phyloP scores from a whole-genome alignment of 2,329 filamentous ascomycete genomes.

The Aspergillus fructus region DNA sequence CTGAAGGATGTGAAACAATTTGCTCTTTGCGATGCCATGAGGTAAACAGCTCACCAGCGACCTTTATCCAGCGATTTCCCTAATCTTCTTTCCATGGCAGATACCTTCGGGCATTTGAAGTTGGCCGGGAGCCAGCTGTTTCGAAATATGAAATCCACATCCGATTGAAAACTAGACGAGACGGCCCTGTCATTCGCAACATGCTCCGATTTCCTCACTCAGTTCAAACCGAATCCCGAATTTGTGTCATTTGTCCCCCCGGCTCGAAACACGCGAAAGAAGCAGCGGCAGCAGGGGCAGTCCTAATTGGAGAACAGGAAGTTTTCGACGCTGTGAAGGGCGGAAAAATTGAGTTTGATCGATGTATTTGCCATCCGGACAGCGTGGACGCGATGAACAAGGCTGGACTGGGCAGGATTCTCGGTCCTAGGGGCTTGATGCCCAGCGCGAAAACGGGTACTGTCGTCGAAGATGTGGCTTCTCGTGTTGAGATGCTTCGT shows the following conservation, averaged over 20 bases:
- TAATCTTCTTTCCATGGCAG: slow-evolving; percentile 46
- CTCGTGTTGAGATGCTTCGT: slow-evolving; percentile 76
- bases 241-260: slow-evolving; percentile 89
- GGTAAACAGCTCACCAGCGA: slow-evolving; percentile 45
- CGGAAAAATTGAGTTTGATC: slow-evolving; percentile 82
- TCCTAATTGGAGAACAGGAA: slow-evolving; percentile 79
- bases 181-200: slow-evolving; percentile 82
- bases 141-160: slow-evolving; percentile 89
- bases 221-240: slow-evolving; percentile 81
- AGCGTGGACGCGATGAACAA: slow-evolving; percentile 77
- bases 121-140: slow-evolving; percentile 70
- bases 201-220: slow-evolving; percentile 85
- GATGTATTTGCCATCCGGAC: slow-evolving; percentile 79
- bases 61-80: slow-evolving; percentile 15
- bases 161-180: slow-evolving; percentile 78
- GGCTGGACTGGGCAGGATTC: slow-evolving; percentile 72
- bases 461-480: slow-evolving; percentile 75
- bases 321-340: slow-evolving; percentile 77
- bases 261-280: slow-evolving; percentile 71
- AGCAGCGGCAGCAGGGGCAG: slow-evolving; percentile 75
- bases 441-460: slow-evolving; percentile 85
- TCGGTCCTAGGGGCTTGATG: slow-evolving; percentile 92
- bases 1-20: slow-evolving; percentile 70
- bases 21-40: slow-evolving; percentile 87
- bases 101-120: slow-evolving; percentile 88